Evolutionary conservation across 2,329 filamentous ascomycete genomes (phyloP).

Genomic region (Colletotrichum orbiculare): DNA sequence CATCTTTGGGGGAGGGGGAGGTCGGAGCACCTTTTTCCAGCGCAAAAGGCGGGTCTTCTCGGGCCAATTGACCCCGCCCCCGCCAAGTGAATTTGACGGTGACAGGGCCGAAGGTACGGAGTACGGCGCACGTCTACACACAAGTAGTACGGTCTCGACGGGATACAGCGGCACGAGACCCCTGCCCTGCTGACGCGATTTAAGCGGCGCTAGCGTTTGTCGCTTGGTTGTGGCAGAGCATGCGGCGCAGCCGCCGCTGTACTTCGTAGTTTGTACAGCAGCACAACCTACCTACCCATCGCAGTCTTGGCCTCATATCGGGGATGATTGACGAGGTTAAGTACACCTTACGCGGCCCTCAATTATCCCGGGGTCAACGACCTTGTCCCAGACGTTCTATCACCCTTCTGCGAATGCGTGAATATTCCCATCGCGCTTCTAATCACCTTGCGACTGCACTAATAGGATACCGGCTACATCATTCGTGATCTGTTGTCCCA

Average conservation of each 20-base stretch:
- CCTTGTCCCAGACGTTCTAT: neutral
- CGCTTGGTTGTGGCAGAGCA: conserved; percentile 7
- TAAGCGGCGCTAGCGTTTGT: conserved; percentile 17
- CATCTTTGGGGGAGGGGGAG: conserved; percentile 2
- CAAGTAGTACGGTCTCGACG: no score
- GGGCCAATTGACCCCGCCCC: conserved; percentile 30
- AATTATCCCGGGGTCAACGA: conserved; percentile 18
- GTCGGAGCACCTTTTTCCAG: conserved; percentile 10
- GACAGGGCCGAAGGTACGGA: neutral
- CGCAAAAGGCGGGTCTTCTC: neutral
- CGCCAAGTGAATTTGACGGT: conserved; percentile 2
- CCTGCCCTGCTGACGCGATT: conserved; percentile 20
- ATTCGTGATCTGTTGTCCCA: no score
- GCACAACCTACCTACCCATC: neutral
- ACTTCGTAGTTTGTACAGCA: neutral
- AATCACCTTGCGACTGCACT: neutral
- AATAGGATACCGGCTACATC: neutral
- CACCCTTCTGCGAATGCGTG: neutral
- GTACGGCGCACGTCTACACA: neutral
- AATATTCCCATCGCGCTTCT: neutral
- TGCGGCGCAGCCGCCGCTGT: conserved; percentile 6
- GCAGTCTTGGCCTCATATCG: conserved; percentile 33
- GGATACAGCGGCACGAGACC: conserved; percentile 10
- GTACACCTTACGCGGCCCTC: conserved; percentile 26
- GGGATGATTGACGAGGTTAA: conserved; percentile 24